phyloP scores from a whole-genome alignment of 768 basidiomycete species.

The Tephrocybe sp. region DNA sequence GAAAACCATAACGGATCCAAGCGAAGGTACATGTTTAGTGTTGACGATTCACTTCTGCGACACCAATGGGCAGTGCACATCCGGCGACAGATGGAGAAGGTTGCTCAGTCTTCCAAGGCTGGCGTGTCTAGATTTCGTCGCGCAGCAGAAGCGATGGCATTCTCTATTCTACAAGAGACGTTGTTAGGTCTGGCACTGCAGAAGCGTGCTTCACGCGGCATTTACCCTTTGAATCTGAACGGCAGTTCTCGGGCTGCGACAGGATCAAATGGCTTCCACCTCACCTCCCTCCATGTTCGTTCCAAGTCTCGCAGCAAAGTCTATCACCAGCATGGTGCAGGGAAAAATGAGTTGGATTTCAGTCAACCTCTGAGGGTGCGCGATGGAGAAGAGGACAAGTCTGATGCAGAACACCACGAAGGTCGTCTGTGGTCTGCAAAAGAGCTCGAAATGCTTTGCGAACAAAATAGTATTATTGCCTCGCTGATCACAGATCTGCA shows the following conservation, averaged over 20 bases:
- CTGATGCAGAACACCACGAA: conserved; percentile 28
- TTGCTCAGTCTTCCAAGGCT: conserved; percentile 32
- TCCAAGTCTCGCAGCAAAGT: conserved; percentile 71
- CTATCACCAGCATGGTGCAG: conserved; percentile 61
- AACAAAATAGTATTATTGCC: conserved; percentile 86
- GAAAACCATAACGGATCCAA: conserved; percentile 59
- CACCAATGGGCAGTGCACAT: conserved; percentile 72
- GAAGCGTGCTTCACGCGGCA: conserved; percentile 32
- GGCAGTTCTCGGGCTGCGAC: conserved; percentile 12
- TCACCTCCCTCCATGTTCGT: conserved; percentile 42
- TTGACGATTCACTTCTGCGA: conserved; percentile 74
- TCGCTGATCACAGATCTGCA: conserved; percentile 66
- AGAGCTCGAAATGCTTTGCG: conserved; percentile 80
- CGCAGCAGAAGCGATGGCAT: conserved; percentile 73
- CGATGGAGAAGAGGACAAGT: conserved; percentile 13
- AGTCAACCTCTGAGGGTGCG: conserved; percentile 21
- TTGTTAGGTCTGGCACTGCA: conserved; percentile 45
- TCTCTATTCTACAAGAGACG: conserved; percentile 83
- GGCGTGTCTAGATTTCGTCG: conserved; percentile 49
- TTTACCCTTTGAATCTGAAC: conserved; percentile 9
- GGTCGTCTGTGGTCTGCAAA: conserved; percentile 72
- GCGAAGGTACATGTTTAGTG: conserved; percentile 93
- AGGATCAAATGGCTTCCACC: conserved; percentile 20
- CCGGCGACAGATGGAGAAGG: conserved; percentile 62
- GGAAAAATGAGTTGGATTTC: conserved; percentile 61